A percentile compares a stretch with the other conserved stretches of the same genome.
Evolutionary conservation across 371 early-diverging fungal genomes (phyloP).

Genomic region (Mortierella sp.): DNA sequence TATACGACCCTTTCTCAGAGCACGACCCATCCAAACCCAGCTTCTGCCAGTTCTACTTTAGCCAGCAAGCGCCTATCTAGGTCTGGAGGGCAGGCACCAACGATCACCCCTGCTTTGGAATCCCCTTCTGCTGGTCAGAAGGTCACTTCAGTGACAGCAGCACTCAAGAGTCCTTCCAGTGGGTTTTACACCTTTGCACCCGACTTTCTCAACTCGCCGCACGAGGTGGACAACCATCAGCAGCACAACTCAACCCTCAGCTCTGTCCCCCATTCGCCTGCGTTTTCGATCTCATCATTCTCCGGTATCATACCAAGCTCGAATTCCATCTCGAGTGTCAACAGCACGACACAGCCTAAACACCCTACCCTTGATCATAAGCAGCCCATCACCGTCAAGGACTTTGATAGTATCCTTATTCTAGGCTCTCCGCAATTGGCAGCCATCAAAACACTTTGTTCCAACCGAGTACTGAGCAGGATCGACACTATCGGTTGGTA

Average conservation of each 20-base stretch:
- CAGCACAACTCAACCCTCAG: constrained; percentile 2
- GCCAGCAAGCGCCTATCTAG: constrained; percentile 19
- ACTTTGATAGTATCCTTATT: constrained; percentile 53
- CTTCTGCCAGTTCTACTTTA: not conserved
- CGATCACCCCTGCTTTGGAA: constrained; percentile 23
- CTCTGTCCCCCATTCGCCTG: constrained; percentile 35
- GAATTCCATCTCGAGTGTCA: constrained; percentile 33
- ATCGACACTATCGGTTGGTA: constrained; percentile 59
- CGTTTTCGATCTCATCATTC: constrained; percentile 44
- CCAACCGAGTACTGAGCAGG: constrained; percentile 45
- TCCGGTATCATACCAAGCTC: constrained; percentile 44
- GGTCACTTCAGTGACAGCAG: not conserved
- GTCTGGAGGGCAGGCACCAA: constrained; percentile 13
- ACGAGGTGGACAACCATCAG: constrained; percentile 18
- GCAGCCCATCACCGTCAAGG: constrained; percentile 39
- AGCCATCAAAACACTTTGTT: constrained; percentile 61
- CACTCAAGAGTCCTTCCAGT: constrained; percentile 7
- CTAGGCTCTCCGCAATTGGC: constrained; percentile 56
- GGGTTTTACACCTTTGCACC: constrained; percentile 36
- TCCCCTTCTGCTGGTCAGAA: constrained; percentile 8
- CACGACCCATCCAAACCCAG: constrained; percentile 5
- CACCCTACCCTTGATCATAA: constrained; percentile 37
- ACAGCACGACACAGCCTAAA: constrained; percentile 22
- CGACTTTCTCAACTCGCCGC: constrained; percentile 14
- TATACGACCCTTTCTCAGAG: constrained; percentile 9